These are phyloP conservation scores for Jamesozyma hellenica DNA, from an alignment of 805 yeast genomes.

Conservation along the genomic window DNA sequence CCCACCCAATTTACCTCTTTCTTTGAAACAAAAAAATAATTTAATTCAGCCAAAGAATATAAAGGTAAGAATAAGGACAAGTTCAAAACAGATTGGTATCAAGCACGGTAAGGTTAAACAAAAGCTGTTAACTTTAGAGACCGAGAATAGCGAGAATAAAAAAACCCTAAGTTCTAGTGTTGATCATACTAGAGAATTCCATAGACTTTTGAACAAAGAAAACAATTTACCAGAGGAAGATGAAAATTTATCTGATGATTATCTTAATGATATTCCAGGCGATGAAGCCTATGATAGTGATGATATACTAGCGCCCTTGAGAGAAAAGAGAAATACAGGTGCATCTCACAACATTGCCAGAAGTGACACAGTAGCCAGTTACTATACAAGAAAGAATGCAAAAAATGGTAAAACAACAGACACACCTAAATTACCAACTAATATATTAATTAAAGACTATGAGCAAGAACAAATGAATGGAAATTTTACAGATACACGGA, in stretches of 20 bases:
- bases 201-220: constrained; percentile 20
- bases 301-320: constrained; percentile 25
- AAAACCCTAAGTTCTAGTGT: constrained; percentile 8
- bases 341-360: constrained; percentile 12
- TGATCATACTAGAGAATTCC: constrained; percentile 29
- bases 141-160: constrained; percentile 20
- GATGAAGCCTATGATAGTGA: constrained; percentile 31
- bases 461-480: constrained; percentile 1
- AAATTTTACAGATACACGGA: background rate
- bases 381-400: constrained; percentile 24
- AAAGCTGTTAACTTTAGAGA: constrained; percentile 26
- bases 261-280: constrained; percentile 28
- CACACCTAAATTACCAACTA: constrained; percentile 15
- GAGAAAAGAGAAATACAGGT: constrained; percentile 12
- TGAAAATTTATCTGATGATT: constrained; percentile 13
- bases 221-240: constrained; percentile 3
- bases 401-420: constrained; percentile 23
- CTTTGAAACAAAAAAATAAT: constrained; percentile 26
- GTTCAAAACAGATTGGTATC: constrained; percentile 29
- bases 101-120: constrained; percentile 31
- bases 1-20: constrained; percentile 28
- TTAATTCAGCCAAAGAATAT: constrained; percentile 27
- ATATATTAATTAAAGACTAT: constrained; percentile 15
- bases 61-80: constrained; percentile 27
- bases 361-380: constrained; percentile 25